Evolutionary conservation across 129 eudicot genomes (phyloP).

Genomic region (Centaurea solstitialis): DNA sequence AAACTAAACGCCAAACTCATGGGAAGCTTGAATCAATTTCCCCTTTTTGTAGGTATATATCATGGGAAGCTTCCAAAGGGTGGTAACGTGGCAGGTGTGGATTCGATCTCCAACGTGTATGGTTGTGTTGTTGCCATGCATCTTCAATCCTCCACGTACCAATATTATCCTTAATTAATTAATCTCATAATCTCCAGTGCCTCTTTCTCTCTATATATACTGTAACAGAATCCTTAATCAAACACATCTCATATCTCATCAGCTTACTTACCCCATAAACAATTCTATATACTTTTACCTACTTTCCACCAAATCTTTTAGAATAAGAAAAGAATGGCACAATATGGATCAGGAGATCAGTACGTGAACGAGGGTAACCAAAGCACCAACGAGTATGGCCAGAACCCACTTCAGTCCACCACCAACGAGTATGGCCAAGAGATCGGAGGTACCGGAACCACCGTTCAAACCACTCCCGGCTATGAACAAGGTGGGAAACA

Average conservation of each 20-base stretch:
- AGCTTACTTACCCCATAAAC: not conserved
- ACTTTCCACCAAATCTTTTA: not conserved
- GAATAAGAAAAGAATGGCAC: constrained; percentile 15
- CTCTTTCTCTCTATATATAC: constrained; percentile 5
- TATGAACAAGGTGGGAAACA: constrained; percentile 24
- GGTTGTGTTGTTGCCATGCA: not conserved
- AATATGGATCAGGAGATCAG: constrained; percentile 27
- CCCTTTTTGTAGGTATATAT: not conserved
- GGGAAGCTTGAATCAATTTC: not conserved
- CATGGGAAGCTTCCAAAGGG: not conserved
- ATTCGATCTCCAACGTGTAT: not conserved
- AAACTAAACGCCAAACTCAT: not conserved
- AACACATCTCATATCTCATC: constrained; percentile 21
- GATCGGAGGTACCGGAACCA: constrained; percentile 15
- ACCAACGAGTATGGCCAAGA: not conserved
- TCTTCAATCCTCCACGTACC: not conserved
- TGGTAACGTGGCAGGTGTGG: not conserved
- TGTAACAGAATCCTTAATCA: not conserved
- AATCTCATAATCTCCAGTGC: not conserved
- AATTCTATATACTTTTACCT: not conserved
- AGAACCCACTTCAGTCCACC: constrained; percentile 28
- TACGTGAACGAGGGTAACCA: constrained; percentile 18
- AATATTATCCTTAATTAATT: not conserved
- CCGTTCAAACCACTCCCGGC: constrained; percentile 6
- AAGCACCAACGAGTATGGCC: not conserved